A percentile compares a stretch with the other conserved stretches of the same genome.
These are phyloP conservation scores for Zychaea mexicana DNA, from an alignment of 371 early-diverging fungal genomes.

Conservation along the genomic window DNA sequence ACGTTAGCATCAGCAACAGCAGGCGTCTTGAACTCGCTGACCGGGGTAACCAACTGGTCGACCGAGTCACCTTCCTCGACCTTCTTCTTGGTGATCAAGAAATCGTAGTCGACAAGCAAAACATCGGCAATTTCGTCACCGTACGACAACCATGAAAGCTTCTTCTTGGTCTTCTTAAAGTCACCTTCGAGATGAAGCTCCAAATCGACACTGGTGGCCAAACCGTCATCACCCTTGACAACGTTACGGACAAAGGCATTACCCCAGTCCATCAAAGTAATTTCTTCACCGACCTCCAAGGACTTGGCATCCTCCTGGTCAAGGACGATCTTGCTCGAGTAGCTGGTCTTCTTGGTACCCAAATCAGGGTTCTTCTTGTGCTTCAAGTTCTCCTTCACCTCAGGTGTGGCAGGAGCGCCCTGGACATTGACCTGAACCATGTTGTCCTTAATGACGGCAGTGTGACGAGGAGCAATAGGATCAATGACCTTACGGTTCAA, in stretches of 20 bases:
- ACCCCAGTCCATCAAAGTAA: slow-evolving; percentile 99
- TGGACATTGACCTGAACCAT: slow-evolving; percentile 71
- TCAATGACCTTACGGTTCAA: slow-evolving; percentile 99
- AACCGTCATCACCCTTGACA: slow-evolving; percentile 53
- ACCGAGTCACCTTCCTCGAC: slow-evolving; percentile 94
- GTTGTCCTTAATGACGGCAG: slow-evolving; percentile 74
- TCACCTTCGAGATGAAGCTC: slow-evolving; percentile 94
- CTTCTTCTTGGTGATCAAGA: slow-evolving; percentile 97
- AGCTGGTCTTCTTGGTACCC: slow-evolving; percentile 89
- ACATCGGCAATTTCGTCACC: slow-evolving; percentile 63
- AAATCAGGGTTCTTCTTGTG: slow-evolving; percentile 97
- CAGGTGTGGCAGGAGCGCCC: slow-evolving; percentile 55
- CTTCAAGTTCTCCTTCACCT: slow-evolving; percentile 74
- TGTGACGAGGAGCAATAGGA: slow-evolving; percentile 92
- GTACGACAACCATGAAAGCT: slow-evolving; percentile 96
- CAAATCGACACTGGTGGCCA: slow-evolving; percentile 56
- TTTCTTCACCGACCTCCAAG: slow-evolving; percentile 88
- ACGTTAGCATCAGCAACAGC: slow-evolving; percentile 79
- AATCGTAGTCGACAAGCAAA: slow-evolving; percentile 90
- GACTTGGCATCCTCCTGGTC: slow-evolving; percentile 91
- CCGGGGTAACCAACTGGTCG: slow-evolving; percentile 83
- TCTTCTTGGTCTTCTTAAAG: slow-evolving; percentile 99
- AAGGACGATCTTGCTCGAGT: slow-evolving; percentile 77
- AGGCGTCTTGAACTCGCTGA: slow-evolving; percentile 80
- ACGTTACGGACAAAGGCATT: slow-evolving; percentile 89